A percentile compares a stretch with the other conserved stretches of the same genome.
Evolutionary conservation across 352 stramenopile species (phyloP).

Genomic region (Blastocystis sp.): DNA sequence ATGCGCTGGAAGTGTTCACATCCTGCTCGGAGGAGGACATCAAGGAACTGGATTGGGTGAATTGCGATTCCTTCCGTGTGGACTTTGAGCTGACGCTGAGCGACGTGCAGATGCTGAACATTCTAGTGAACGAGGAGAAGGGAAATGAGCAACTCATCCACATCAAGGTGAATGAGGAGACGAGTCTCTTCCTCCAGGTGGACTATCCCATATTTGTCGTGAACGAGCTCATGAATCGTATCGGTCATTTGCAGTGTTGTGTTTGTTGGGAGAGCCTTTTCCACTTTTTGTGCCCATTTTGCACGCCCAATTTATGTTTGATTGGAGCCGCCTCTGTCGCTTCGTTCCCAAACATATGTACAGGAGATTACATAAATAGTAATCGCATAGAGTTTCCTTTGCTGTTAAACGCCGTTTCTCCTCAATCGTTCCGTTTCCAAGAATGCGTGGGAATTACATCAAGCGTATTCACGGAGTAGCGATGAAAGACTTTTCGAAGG

Average conservation of each 20-base stretch:
- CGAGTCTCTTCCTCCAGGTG: slow-evolving; percentile 47
- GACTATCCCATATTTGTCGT: slow-evolving; percentile 64
- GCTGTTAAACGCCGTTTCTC: background rate
- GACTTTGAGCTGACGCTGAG: slow-evolving; percentile 18
- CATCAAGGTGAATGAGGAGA: slow-evolving; percentile 18
- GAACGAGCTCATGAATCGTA: slow-evolving; percentile 63
- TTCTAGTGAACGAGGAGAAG: slow-evolving; percentile 30
- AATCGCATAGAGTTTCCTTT: background rate
- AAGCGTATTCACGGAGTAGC: background rate
- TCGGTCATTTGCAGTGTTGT: slow-evolving; percentile 21
- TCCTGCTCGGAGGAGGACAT: background rate
- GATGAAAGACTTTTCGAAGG: slow-evolving; percentile 59
- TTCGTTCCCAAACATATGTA: background rate
- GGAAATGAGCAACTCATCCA: slow-evolving; percentile 16
- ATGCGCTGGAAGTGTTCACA: background rate
- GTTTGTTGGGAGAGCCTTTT: slow-evolving; percentile 36
- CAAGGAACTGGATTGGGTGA: background rate
- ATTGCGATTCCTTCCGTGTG: slow-evolving; percentile 33
- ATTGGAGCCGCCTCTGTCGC: background rate
- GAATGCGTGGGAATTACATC: background rate
- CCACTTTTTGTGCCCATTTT: background rate
- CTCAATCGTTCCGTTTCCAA: background rate
- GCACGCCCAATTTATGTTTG: background rate
- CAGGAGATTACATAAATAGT: background rate
- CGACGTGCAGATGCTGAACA: slow-evolving; percentile 51